Percentiles rank a stretch among this genome's conserved stretches.
These are phyloP conservation scores for Amylocarpus encephaloides DNA, from an alignment of 2,329 filamentous ascomycete genomes.

Conservation along the genomic window DNA sequence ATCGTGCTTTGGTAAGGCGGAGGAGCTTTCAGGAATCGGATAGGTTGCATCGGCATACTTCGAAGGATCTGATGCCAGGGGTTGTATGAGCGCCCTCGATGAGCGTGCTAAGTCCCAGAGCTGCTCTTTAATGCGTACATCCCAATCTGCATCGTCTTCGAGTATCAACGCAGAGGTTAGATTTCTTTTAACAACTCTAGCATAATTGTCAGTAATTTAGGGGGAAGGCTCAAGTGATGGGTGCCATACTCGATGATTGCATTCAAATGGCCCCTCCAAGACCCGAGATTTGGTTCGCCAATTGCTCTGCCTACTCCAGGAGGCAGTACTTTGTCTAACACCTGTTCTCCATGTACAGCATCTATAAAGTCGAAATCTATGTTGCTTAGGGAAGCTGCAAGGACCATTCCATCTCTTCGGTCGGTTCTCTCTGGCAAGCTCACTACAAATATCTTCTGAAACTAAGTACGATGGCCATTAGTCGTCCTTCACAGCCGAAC, in stretches of 20 bases:
- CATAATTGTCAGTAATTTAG: neutral
- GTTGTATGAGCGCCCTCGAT: slow-evolving; percentile 5
- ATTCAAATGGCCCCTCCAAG: slow-evolving; percentile 37
- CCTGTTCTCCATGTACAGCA: slow-evolving; percentile 35
- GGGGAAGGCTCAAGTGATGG: neutral
- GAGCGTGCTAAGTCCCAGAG: slow-evolving; percentile 24
- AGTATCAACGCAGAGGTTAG: slow-evolving; percentile 34
- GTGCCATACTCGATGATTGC: slow-evolving; percentile 25
- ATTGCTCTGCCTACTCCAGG: slow-evolving; percentile 10
- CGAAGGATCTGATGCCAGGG: neutral
- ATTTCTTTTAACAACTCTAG: slow-evolving; percentile 32
- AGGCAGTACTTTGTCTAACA: slow-evolving; percentile 38
- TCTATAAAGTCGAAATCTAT: slow-evolving; percentile 39
- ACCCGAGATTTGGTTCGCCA: slow-evolving; percentile 34
- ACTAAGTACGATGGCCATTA: slow-evolving; percentile 15
- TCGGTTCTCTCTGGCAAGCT: slow-evolving; percentile 41
- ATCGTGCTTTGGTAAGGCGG: neutral
- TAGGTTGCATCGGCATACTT: slow-evolving; percentile 6
- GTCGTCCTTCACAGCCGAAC: too few species aligned
- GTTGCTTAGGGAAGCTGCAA: slow-evolving; percentile 36
- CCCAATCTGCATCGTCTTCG: slow-evolving; percentile 40
- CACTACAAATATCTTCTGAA: slow-evolving; percentile 41
- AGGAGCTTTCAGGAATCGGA: neutral
- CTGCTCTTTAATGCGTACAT: slow-evolving; percentile 33
- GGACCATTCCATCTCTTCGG: slow-evolving; percentile 40